Evolutionary conservation across 1,284 basidiomycete genomes (phyloP).

Genomic region (Ceratobasidium papillatum): DNA sequence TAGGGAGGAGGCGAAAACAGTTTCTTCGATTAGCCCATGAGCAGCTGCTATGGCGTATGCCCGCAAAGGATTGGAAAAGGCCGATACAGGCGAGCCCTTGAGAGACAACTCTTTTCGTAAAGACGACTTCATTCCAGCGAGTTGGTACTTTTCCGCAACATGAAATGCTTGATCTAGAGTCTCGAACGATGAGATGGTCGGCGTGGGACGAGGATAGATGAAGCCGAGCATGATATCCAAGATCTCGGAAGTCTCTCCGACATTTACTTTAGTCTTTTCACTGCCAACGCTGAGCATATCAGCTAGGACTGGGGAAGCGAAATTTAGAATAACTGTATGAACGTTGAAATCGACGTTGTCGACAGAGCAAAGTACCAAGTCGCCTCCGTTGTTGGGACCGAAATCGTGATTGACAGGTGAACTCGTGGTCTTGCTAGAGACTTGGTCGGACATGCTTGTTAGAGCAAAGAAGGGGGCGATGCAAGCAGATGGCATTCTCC

Average conservation of each 20-base stretch:
- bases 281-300: slow-evolving; percentile 36
- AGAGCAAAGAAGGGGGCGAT: no score
- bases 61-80: not conserved
- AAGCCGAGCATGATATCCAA: not conserved
- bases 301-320: slow-evolving; percentile 38
- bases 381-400: not conserved
- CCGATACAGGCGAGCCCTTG: not conserved
- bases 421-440: no score
- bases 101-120: not conserved
- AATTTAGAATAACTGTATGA: slow-evolving; percentile 20
- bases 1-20: not conserved
- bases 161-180: not conserved
- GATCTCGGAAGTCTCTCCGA: not conserved
- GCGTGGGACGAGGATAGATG: slow-evolving; percentile 2
- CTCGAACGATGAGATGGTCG: slow-evolving; percentile 12
- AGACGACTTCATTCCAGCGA: not conserved
- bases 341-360: slow-evolving; percentile 40
- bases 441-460: no score
- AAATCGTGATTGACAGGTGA: slow-evolving; percentile 5
- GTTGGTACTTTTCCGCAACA: slow-evolving; percentile 8
- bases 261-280: not conserved
- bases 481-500: no score
- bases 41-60: not conserved
- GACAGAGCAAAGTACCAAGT: slow-evolving; percentile 38
- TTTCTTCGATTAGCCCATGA: not conserved